Conservation (phyloP, 768 basidiomycete genomes). For the Kwoniella pini region DNA sequence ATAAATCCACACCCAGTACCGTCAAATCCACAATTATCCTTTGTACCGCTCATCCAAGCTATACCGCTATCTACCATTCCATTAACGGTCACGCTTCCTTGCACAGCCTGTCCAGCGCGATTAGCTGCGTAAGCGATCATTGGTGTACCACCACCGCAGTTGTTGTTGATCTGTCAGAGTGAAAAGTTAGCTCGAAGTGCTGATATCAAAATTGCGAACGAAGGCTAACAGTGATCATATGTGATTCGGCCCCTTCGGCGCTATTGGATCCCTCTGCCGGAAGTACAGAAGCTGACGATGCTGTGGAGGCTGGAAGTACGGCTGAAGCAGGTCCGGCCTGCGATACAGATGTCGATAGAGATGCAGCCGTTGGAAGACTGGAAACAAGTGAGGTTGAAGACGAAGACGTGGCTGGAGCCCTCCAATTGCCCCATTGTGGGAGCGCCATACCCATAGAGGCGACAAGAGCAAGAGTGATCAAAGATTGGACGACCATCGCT, state of each 20-base stretch:
- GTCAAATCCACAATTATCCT: constrained; percentile 3
- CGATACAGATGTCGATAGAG: not conserved
- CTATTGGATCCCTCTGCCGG: not conserved
- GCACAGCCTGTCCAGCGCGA: not conserved
- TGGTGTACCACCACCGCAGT: constrained; percentile 22
- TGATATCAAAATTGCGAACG: not conserved
- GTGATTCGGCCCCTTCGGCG: not conserved
- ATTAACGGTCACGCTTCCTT: constrained; percentile 13
- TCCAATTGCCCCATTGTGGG: not conserved
- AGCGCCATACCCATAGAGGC: not conserved
- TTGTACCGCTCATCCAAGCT: constrained; percentile 17
- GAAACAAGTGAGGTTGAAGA: not conserved
- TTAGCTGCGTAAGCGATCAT: constrained; percentile 14
- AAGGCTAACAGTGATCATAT: not conserved
- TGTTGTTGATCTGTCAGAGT: constrained; percentile 19
- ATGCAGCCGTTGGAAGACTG: not conserved
- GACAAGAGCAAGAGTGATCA: too few species aligned
- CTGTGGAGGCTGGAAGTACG: not conserved
- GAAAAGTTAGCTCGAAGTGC: not conserved
- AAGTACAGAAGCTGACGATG: not conserved
- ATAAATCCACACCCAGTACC: constrained; percentile 27
- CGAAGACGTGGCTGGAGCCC: not conserved
- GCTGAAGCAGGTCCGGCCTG: not conserved
- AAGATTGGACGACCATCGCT: too few species aligned
- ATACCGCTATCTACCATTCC: constrained; percentile 24